Evolutionary conservation across 352 stramenopile species (phyloP), one percentile per base, ranked within the genome.

Genomic region (Peronospora farinosa): DNA sequence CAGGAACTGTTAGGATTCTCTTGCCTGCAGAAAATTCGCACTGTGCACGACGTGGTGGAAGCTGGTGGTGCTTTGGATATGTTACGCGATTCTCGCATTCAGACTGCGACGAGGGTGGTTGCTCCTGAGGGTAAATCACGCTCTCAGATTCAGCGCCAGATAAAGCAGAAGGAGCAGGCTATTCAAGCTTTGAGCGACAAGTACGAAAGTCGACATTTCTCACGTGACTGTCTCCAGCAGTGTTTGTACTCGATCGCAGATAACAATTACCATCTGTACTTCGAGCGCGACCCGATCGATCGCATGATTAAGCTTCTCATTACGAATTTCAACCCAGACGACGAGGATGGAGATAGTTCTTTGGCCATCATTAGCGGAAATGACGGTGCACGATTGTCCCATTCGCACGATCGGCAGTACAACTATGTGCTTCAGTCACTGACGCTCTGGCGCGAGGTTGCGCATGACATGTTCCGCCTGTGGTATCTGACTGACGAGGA

Each of bases 241-340:
- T 98, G 94, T 57, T 74, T 98, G 8, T 98, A 97, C 66, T 97
- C 84, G 38, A 97, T 98, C 54, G 88, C 88, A 19, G 95, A 98
- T 69, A 98, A 98, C 72, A 95, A 97, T 61, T 97, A 95, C 41
- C 97, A 98, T 65, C 64, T 98, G 42, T 98, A 98, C 68, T 97
- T 94, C 54, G 97, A 98, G 63, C 89, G 94, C 15, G 87, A 98
- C 53, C 95, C 95, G 32, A 97, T 98, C 55, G 93, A 98, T 60
- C 91, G 92, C 31, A 96, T 97, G 72, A 97, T 98, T 41, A 47
- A 72, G 50, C 73, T 96, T 47, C 64, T 98, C 21, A 78, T 73
- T 13, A 57, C 69, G 41, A 69, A 95, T 61, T 98, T 98, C 62
- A 59, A 82, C 37, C 78, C 86, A n/a, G 63, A 83, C 8, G 60